Conservation (phyloP, 768 basidiomycete species). For the Leccinum longicurvipes region DNA sequence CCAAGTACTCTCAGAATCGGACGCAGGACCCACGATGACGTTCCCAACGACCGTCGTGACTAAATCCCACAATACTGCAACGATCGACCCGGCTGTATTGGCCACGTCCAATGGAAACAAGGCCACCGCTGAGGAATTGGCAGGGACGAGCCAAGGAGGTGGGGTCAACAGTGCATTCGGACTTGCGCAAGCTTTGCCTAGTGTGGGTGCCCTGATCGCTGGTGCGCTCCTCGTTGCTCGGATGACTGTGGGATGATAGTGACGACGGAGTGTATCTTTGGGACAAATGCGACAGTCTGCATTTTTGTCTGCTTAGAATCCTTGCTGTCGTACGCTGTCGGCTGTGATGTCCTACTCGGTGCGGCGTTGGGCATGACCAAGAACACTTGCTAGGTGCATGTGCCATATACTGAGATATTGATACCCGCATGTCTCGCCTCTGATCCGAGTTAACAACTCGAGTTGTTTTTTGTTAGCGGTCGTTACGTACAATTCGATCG, state of each 20-base stretch:
- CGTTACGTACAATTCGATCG: too few species aligned
- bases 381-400: conserved; percentile 1
- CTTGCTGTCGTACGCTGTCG: conserved; percentile 9
- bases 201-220: conserved; percentile 9
- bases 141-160: conserved; percentile 7
- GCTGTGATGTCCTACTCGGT: background rate
- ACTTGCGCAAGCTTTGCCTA: conserved; percentile 10
- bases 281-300: conserved; percentile 1
- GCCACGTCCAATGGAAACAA: conserved; percentile 61
- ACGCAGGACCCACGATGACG: conserved; percentile 37
- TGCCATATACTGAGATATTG: background rate
- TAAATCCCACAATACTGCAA: conserved; percentile 43
- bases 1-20: too few species aligned
- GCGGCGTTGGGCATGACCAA: background rate
- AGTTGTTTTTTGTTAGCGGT: too few species aligned
- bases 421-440: conserved; percentile 5
- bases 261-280: background rate
- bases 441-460: too few species aligned
- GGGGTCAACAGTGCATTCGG: background rate
- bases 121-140: conserved; percentile 25
- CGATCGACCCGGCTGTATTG: conserved; percentile 52
- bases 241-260: background rate
- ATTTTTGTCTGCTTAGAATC: conserved; percentile 11
- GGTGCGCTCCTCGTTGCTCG: conserved; percentile 14
- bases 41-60: conserved; percentile 50